Conservation (phyloP, 1,284 basidiomycete species). For the Boletus smithii region DNA sequence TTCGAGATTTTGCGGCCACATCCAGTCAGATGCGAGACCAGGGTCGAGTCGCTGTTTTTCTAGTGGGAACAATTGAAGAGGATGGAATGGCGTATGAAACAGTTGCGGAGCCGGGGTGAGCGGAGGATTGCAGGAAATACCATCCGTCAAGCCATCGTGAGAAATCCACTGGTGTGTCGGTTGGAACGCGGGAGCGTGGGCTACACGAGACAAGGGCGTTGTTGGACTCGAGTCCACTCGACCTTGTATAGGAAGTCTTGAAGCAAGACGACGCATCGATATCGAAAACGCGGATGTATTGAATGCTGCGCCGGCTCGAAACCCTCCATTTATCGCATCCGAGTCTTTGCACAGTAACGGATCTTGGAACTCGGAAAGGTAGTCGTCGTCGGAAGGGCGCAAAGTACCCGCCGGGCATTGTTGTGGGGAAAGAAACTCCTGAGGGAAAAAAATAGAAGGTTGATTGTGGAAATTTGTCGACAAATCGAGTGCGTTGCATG, state of each 20-base stretch:
- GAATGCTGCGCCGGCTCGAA: slow-evolving; percentile 12
- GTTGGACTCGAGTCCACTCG: slow-evolving; percentile 14
- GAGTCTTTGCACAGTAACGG: slow-evolving; percentile 17
- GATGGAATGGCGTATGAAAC: slow-evolving; percentile 12
- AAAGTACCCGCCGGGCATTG: not conserved
- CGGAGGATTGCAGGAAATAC: slow-evolving; percentile 7
- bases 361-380: slow-evolving; percentile 18
- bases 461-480: slow-evolving; percentile 10
- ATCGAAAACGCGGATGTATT: slow-evolving; percentile 20
- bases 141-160: slow-evolving; percentile 11
- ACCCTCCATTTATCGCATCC: slow-evolving; percentile 12
- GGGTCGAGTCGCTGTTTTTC: slow-evolving; percentile 17
- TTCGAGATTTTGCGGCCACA: slow-evolving; percentile 23
- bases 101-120: slow-evolving; percentile 9
- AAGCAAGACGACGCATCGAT: slow-evolving; percentile 21
- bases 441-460: slow-evolving; percentile 5
- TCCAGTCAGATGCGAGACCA: slow-evolving; percentile 14
- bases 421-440: slow-evolving; percentile 15
- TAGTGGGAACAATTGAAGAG: slow-evolving; percentile 11
- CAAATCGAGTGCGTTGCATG: slow-evolving; percentile 4
- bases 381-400: slow-evolving; percentile 6
- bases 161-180: slow-evolving; percentile 14
- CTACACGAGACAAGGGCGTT: slow-evolving; percentile 8
- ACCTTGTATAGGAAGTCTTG: slow-evolving; percentile 18
- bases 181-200: slow-evolving; percentile 17